These are phyloP conservation scores for Clarireedia homoeocarpa DNA, from an alignment of 2,329 filamentous ascomycete genomes.

Conservation along the genomic window DNA sequence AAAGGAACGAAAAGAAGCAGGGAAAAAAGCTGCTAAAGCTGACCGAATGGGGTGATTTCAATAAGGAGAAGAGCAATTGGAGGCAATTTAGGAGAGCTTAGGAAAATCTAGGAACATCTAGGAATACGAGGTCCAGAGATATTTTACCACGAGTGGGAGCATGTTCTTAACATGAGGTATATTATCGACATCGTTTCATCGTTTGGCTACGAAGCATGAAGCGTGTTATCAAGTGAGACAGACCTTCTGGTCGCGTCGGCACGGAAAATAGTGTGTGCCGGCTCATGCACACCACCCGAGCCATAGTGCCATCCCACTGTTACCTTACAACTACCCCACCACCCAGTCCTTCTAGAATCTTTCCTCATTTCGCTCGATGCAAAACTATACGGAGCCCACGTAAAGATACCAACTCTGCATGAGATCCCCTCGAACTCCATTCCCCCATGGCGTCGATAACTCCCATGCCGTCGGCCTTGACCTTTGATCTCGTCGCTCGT, in stretches of 20 bases:
- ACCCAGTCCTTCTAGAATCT: neutral
- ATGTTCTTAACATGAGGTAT: too few relatives aligned
- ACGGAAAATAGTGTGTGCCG: too few relatives aligned
- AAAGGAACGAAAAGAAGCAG: neutral
- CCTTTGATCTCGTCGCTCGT: conserved; percentile 67
- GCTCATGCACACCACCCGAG: too few relatives aligned
- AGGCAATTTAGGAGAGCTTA: neutral
- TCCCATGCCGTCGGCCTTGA: conserved; percentile 56
- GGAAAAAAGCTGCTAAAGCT: neutral
- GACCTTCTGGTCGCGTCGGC: too few relatives aligned
- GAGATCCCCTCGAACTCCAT: neutral
- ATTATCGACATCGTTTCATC: too few relatives aligned
- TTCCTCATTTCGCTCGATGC: neutral
- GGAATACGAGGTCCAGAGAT: neutral
- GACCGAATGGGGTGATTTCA: neutral
- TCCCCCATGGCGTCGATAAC: conserved; percentile 9
- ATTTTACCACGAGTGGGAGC: too few relatives aligned
- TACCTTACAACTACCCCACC: neutral
- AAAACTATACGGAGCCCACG: neutral
- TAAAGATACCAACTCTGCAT: neutral
- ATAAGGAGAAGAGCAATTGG: neutral
- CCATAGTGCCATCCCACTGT: neutral
- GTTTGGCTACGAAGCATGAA: too few relatives aligned
- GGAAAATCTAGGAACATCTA: neutral
- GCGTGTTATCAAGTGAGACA: too few relatives aligned